Conservation (phyloP, 306 rosid genomes). For the Quercus robur region DNA sequence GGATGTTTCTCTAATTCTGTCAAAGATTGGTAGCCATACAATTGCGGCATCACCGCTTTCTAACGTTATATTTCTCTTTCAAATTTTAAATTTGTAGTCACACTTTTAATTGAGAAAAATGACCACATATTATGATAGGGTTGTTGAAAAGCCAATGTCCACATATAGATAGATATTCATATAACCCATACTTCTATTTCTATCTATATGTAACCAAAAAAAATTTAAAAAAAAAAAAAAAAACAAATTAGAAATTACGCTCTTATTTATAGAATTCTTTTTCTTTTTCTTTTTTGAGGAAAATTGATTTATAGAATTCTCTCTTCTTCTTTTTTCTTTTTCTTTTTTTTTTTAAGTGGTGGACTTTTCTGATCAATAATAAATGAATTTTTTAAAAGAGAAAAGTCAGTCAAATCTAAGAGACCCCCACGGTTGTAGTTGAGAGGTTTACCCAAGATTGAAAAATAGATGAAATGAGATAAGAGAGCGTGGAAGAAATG, state of each 20-base stretch:
- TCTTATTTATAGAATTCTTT: too few species aligned
- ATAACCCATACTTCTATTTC: too few species aligned
- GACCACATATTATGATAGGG: conserved; percentile 35
- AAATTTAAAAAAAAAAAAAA: too few species aligned
- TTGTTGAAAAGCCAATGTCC: conserved; percentile 12
- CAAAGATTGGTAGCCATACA: conserved; percentile 10
- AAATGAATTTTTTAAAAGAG: background rate
- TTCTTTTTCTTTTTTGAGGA: too few species aligned
- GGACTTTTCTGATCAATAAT: background rate
- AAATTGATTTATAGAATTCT: too few species aligned
- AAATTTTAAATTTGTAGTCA: conserved; percentile 28
- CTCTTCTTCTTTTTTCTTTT: too few species aligned
- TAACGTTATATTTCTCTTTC: conserved; percentile 34
- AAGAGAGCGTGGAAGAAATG: background rate
- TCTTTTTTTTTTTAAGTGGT: too few species aligned
- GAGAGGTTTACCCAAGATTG: too few species aligned
- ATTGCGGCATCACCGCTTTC: conserved; percentile 19
- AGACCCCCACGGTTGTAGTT: background rate
- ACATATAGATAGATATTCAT: too few species aligned
- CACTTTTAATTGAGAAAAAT: conserved; percentile 26
- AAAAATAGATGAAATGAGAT: background rate
- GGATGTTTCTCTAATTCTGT: conserved; percentile 11
- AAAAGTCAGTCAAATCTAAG: background rate
- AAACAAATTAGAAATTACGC: too few species aligned
- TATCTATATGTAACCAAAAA: too few species aligned